Evolutionary conservation across 225 moss, liverwort and hornwort genomes (phyloP).

Genomic region (Asterella californica): DNA sequence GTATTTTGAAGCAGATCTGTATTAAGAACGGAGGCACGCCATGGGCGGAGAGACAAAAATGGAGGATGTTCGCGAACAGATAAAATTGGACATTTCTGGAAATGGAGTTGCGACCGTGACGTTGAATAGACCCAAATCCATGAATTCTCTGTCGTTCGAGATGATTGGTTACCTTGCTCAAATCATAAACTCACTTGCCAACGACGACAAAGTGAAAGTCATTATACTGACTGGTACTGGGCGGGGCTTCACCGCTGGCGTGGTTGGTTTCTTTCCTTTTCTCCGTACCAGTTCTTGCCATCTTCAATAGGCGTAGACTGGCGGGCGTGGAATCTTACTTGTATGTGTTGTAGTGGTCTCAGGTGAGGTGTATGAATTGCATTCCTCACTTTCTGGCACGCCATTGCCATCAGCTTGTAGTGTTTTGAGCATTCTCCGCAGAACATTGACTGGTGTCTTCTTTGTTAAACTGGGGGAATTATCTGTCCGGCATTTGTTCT

Average conservation of each 20-base stretch:
- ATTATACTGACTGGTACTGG: slow-evolving; percentile 87
- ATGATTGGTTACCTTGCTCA: slow-evolving; percentile 72
- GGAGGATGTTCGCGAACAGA: slow-evolving; percentile 27
- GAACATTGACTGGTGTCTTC: no score
- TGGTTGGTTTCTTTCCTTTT: slow-evolving; percentile 40
- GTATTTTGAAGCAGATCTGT: neutral
- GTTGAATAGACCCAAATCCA: slow-evolving; percentile 72
- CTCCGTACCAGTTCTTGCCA: slow-evolving; percentile 22
- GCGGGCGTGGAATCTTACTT: neutral
- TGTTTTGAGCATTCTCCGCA: neutral
- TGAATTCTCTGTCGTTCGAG: slow-evolving; percentile 74
- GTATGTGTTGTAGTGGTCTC: neutral
- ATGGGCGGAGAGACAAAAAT: slow-evolving; percentile 1
- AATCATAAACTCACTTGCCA: slow-evolving; percentile 51
- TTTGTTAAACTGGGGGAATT: neutral
- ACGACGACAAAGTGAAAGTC: slow-evolving; percentile 56
- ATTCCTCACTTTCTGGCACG: neutral
- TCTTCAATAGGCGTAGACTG: neutral
- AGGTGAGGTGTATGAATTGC: neutral
- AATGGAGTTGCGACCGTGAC: slow-evolving; percentile 77
- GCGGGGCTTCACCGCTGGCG: slow-evolving; percentile 86
- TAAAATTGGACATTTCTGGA: slow-evolving; percentile 59
- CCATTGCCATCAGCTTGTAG: neutral
- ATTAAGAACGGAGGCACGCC: neutral
- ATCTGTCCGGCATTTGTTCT: neutral